These are phyloP conservation scores for Pichia eremophila DNA, from an alignment of 805 yeast genomes.

Conservation along the genomic window DNA sequence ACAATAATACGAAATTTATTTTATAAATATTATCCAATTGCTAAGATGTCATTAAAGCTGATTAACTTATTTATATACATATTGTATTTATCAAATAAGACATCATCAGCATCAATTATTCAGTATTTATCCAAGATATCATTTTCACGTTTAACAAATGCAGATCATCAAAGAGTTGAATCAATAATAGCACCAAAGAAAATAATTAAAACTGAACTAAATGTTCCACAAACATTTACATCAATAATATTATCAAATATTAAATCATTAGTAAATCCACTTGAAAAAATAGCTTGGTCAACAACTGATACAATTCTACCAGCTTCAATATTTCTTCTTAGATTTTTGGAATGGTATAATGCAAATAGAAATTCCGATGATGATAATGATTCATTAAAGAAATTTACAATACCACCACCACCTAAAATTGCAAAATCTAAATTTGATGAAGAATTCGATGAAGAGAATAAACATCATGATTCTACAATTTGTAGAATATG, in stretches of 20 bases:
- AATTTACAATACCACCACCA: constrained; percentile 6
- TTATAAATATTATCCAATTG: constrained; percentile 51
- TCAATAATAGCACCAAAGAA: background rate
- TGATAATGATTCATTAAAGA: constrained; percentile 25
- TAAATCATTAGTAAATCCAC: constrained; percentile 11
- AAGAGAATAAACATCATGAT: constrained; percentile 14
- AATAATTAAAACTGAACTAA: background rate
- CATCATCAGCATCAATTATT: constrained; percentile 52
- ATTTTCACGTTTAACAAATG: constrained; percentile 50
- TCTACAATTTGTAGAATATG: constrained; percentile 58
- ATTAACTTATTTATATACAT: constrained; percentile 50
- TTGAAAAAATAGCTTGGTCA: constrained; percentile 18
- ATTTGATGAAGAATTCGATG: constrained; percentile 6
- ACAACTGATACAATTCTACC: constrained; percentile 51
- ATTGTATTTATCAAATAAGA: constrained; percentile 55
- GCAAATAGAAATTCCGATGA: constrained; percentile 56
- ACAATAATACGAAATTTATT: constrained; percentile 27
- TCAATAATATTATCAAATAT: background rate
- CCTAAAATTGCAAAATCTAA: constrained; percentile 3
- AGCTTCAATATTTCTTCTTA: constrained; percentile 67
- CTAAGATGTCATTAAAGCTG: constrained; percentile 38
- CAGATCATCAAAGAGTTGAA: constrained; percentile 38
- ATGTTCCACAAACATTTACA: constrained; percentile 4
- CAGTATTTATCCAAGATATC: constrained; percentile 55
- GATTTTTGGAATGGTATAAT: constrained; percentile 91